Evolutionary conservation across 331 rosid species (phyloP), one percentile per base, ranked within the genome.

Genomic region (Acacia pycnantha): DNA sequence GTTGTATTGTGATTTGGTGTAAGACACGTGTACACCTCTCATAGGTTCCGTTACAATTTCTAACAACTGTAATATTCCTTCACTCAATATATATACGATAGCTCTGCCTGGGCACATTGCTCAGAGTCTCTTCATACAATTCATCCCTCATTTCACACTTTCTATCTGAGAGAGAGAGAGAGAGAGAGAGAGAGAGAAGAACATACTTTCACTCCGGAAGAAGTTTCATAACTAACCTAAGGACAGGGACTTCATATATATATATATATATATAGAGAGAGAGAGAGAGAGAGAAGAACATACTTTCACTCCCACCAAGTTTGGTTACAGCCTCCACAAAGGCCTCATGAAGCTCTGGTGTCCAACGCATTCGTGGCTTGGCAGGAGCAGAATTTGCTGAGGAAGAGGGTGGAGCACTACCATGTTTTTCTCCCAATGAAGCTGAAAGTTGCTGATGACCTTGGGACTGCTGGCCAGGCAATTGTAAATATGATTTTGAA

Each of bases 331-430:
- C 98, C 82, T 96, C 99, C 81, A 96, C 97, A 89, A 96, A 96
- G 83, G 97, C 93, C 79, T 92, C 99, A 75, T 96, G 99, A 84
- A 96, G 97, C 85, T 96, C 98, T 11, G 98, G 99, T 31, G 99
- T 94, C 99, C 99, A 96, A 66, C 99, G 99, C 99, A 96, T 96
- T 75, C 99, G 97, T 11, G 97, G 90, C 84, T 96, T 96, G n/a
- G 95, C 56, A 51, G 90, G 46, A 47, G 87, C 88, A 81, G 87
- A 88, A 82, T 92, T 93, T 82, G 91, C 84, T 16, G 92, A 81
- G 81, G 96, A 82, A 81, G 90, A 78, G 11, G 91, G 87, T 54
- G 91, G 82, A 64, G 84, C 80, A 85, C 79, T 81, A 44, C 81
- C 43, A 72, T 37, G 64, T 72, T 85, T 89, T 82, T 93, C 97